Base-by-base conservation (phyloP, 305 asterid species). In the Solanum hybrid region DNA sequence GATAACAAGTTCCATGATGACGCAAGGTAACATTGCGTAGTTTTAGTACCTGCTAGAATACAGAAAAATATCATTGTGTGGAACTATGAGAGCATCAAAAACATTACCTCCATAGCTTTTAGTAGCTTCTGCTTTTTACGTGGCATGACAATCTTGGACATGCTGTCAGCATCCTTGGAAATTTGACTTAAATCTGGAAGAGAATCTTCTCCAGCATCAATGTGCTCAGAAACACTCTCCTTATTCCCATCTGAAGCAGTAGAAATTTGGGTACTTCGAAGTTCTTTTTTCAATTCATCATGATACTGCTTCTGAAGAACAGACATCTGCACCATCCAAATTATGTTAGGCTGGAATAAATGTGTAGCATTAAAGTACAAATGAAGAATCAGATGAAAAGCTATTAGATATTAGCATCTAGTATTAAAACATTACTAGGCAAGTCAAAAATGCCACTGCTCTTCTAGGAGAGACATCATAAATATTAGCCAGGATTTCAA, bases 41-140 rank as follows among this genome's bases (percentile, higher is more conserved):
- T 57, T n/a, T 11, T 36, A 79, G 86, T 12, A 79, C 86, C 79
- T 61, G 84, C 17, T 7, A 31, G 86, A 8, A 45, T 14, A 70
- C 26, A 36, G 29, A 33, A 10, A 13, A 57, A 70, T 85, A 39
- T 81, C 80, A 9, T 79, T 12, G 24, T 65, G 37, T 26, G 12
- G 68, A 32, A 37, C 39, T 45, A 29, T 27, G 41, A 77, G 22
- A 87, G 61, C 70, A 51, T 51, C 31, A 17, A 39, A 39, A 81
- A 79, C 81, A 90, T 89, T 57, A 96, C 98, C 96, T 92, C 89
- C 94, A 95, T 96, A 22, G 99, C 98, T 6, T 92, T 90, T 13
- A 90, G 87, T 29, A 97, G 93, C 91, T 92, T 93, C 87, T 95
- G 92, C 95, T 91, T 94, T 90, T 91, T 96, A 83, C 96, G 96